These are phyloP conservation scores for Colletotrichum sp. DNA, from an alignment of 2,329 filamentous ascomycete genomes.

Conservation along the genomic window DNA sequence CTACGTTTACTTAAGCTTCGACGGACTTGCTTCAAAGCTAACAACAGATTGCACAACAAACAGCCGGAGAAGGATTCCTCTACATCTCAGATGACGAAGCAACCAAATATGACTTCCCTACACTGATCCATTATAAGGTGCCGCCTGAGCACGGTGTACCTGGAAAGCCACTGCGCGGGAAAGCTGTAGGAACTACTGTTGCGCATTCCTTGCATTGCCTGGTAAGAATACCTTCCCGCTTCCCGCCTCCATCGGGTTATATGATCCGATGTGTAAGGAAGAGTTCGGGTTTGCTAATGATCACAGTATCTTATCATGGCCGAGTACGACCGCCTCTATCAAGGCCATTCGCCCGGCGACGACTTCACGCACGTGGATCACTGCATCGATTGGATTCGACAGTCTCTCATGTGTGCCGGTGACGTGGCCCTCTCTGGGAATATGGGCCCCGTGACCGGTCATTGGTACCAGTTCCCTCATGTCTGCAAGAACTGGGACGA, in stretches of 20 bases:
- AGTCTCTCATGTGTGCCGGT: background rate
- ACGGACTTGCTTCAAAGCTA: background rate
- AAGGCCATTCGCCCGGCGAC: background rate
- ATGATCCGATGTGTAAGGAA: background rate
- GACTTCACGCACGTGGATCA: background rate
- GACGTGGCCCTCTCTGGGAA: background rate
- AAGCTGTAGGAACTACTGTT: background rate
- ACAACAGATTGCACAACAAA: background rate
- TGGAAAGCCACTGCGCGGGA: background rate
- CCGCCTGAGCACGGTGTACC: background rate
- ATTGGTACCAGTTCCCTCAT: background rate
- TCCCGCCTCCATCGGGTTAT: background rate
- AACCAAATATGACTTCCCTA: background rate
- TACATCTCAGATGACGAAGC: background rate
- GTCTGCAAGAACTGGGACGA: background rate
- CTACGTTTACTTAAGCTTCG: background rate
- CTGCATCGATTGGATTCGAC: background rate
- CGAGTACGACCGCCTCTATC: background rate
- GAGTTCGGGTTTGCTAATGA: background rate
- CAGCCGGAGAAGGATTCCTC: background rate
- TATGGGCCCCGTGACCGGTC: background rate
- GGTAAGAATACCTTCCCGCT: background rate
- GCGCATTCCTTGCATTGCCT: background rate
- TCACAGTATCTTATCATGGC: background rate
- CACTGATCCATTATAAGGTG: background rate